A percentile compares a stretch with the other conserved stretches of the same genome.
These are phyloP conservation scores for Diplodia corticola DNA, from an alignment of 2,329 filamentous ascomycete genomes.

Conservation along the genomic window DNA sequence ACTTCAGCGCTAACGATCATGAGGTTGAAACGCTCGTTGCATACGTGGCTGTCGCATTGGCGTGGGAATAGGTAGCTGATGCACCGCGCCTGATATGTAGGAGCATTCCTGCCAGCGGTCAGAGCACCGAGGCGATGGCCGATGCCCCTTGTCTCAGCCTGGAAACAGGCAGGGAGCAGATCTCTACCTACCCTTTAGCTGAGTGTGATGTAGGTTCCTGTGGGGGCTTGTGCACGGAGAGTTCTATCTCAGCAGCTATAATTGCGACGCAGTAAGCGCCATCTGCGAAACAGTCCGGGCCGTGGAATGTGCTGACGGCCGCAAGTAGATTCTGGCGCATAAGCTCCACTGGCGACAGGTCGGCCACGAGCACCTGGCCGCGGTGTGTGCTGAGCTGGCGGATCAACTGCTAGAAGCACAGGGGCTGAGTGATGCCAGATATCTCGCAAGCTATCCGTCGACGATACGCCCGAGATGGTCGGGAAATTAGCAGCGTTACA, in stretches of 20 bases:
- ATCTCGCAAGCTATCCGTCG: no score
- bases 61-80: no score
- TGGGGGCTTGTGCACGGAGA: constrained; percentile 31
- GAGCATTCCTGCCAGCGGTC: no score
- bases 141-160: constrained; percentile 27
- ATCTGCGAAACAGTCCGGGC: constrained; percentile 35
- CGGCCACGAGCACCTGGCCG: background rate
- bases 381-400: background rate
- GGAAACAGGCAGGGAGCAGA: constrained; percentile 30
- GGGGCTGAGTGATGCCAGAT: constrained; percentile 23
- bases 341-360: background rate
- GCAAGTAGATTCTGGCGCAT: constrained; percentile 31
- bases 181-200: constrained; percentile 34
- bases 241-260: constrained; percentile 32
- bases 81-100: no score
- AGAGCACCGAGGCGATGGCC: background rate
- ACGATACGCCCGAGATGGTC: background rate
- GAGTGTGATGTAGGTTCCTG: background rate
- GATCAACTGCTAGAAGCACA: background rate
- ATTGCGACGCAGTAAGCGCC: constrained; percentile 24
- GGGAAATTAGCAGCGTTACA: background rate
- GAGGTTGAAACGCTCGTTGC: constrained; percentile 34
- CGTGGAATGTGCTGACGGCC: constrained; percentile 37
- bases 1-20: constrained; percentile 35
- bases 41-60: constrained; percentile 30